Conservation (phyloP, 1,284 basidiomycete genomes). For the Irpex lacteus region DNA sequence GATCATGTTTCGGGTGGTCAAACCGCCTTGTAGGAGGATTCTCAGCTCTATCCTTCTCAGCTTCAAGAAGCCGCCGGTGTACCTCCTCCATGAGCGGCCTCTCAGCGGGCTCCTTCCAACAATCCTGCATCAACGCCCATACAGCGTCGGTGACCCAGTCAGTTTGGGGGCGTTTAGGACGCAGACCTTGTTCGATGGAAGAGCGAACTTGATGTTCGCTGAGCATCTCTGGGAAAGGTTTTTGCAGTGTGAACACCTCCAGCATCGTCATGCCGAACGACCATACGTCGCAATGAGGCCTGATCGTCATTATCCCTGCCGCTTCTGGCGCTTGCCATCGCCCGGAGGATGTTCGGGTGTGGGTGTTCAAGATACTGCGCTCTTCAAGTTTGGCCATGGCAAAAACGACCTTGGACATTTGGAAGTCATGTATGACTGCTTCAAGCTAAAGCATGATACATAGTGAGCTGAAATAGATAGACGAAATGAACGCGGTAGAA, state of each 20-base stretch:
- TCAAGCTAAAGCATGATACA: background rate
- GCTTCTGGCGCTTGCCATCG: slow-evolving; percentile 58
- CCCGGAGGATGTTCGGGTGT: slow-evolving; percentile 41
- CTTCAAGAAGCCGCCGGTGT: background rate
- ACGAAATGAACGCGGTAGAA: no score
- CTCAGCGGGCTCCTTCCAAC: background rate
- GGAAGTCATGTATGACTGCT: background rate
- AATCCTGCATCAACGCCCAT: background rate
- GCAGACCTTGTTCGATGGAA: background rate
- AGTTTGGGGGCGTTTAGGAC: background rate
- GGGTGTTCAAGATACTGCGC: slow-evolving; percentile 18
- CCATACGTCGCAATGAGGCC: background rate
- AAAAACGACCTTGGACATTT: background rate
- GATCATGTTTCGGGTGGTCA: background rate
- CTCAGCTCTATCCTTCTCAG: background rate
- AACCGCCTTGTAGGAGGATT: background rate
- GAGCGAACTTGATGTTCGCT: no score
- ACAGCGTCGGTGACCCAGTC: background rate
- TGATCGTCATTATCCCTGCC: background rate
- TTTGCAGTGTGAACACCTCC: background rate
- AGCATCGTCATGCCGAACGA: slow-evolving; percentile 1
- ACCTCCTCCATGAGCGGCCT: background rate
- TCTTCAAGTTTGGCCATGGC: background rate
- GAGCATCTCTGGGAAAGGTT: background rate
- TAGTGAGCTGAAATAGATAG: background rate